These are phyloP conservation scores for Syzygium aromaticum DNA, from an alignment of 345 rosid species.

Conservation along the genomic window DNA sequence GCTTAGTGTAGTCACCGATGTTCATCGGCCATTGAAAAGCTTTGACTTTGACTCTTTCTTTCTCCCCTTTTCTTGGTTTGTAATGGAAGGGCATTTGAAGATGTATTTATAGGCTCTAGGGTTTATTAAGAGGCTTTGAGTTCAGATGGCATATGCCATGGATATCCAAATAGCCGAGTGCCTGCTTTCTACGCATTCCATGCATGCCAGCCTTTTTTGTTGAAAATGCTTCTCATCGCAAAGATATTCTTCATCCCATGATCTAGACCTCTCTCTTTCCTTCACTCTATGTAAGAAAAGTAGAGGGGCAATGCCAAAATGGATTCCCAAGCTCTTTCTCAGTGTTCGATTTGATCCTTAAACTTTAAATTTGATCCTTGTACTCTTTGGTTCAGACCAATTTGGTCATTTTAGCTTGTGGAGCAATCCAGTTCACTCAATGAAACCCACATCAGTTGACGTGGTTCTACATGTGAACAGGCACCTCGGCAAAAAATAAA, in stretches of 20 bases:
- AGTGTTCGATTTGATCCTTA: background rate
- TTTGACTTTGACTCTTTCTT: background rate
- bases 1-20: background rate
- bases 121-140: background rate
- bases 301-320: background rate
- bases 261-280: background rate
- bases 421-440: background rate
- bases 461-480: background rate
- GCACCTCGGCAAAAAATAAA: background rate
- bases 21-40: background rate
- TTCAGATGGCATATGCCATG: slow-evolving; percentile 39
- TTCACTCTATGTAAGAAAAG: background rate
- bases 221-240: background rate
- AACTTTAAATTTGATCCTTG: background rate
- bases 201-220: background rate
- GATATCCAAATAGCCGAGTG: slow-evolving; percentile 26
- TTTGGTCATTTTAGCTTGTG: background rate
- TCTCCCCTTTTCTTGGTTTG: background rate
- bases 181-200: slow-evolving; percentile 24
- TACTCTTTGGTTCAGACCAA: background rate
- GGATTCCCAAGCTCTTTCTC: background rate
- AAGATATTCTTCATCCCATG: background rate
- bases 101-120: slow-evolving; percentile 1
- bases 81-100: background rate
- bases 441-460: background rate